Evolutionary conservation across 2,329 filamentous ascomycete genomes (phyloP), one percentile per base, ranked within the genome.

Genomic region (Exophiala dermatitidis): DNA sequence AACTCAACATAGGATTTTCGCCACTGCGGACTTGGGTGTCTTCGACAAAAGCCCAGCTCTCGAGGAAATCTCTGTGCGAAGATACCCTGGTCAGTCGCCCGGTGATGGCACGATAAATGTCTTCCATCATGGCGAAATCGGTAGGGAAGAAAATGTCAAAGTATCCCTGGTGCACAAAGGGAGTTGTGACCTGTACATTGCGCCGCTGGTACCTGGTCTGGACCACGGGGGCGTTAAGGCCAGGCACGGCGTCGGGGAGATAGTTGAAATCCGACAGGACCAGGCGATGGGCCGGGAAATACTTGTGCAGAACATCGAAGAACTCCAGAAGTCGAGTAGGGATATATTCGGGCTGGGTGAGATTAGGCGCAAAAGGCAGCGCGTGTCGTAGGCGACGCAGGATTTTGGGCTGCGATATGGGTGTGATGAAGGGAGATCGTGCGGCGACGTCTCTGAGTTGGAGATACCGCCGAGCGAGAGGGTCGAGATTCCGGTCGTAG

Each of bases 71-170:
- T 67, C 91, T 89, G 65, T 98, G 93, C 36, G 85, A 83, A 68
- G 84, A 80, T 48, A 95, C 88, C 48, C 86, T 81, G 2, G 90
- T 95, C 63, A 97, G 76, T 68, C 94, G 93, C 32, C 91, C 91
- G 0, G 93, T 98, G 63, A 97, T 83, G 57, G 89, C 89, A 52
- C 88, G 84, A 72, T 98, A 98, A 63, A 97, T 83, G 64, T 89
- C 84, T 71, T 97, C 90, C 71, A 93, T 85, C 61, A 95, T 85
- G 58, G 81, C 78, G 68, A 98, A 98, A 71, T 98, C 86, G 7
- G 93, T 98, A 0, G 93, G 93, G 73, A 98, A 98, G 67, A 98
- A 84, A 64, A 98, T 96, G 68, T 98, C 94, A 67, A 98, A 98
- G 72, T 95, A 97, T 43, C 93, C 94, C 74, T 98, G 94, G 69